These are phyloP conservation scores for Pseudogymnoascus sp. DNA, from an alignment of 2,329 filamentous ascomycete genomes.

Conservation along the genomic window DNA sequence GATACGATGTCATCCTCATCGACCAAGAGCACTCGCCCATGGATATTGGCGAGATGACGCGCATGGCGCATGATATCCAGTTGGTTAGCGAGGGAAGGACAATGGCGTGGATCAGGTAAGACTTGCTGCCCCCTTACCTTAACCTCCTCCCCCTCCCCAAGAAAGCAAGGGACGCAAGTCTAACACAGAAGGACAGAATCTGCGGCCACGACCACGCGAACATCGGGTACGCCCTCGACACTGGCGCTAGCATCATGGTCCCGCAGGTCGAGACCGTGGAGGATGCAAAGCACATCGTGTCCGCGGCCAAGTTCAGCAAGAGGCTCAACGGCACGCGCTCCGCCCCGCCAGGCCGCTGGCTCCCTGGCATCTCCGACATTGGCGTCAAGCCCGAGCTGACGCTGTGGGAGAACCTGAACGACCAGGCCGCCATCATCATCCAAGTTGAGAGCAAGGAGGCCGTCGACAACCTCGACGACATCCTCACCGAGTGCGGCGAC, in stretches of 20 bases:
- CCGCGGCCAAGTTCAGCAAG: constrained; percentile 39
- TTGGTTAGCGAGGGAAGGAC: constrained; percentile 40
- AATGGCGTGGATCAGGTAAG: constrained; percentile 38
- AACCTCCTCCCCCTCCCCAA: background rate
- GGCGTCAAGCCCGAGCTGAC: constrained; percentile 28
- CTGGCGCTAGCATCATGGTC: constrained; percentile 41
- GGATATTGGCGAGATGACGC: constrained; percentile 44
- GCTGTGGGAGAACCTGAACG: constrained; percentile 36
- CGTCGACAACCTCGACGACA: constrained; percentile 42
- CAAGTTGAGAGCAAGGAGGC: constrained; percentile 39
- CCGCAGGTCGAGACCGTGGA: constrained; percentile 43
- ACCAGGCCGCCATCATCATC: constrained; percentile 42
- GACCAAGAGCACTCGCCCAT: constrained; percentile 43
- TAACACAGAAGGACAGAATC: constrained; percentile 26
- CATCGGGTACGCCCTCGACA: constrained; percentile 42
- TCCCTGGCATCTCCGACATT: constrained; percentile 36
- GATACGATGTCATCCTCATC: constrained; percentile 39
- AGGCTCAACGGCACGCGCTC: constrained; percentile 36
- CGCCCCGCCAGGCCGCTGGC: constrained; percentile 37
- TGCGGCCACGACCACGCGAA: constrained; percentile 41
- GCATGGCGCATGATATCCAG: constrained; percentile 41
- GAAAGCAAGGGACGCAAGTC: background rate
- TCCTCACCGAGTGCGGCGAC: constrained; percentile 39
- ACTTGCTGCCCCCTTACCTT: background rate
- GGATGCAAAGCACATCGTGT: constrained; percentile 37